Percentiles rank a stretch among this genome's conserved stretches.
Evolutionary conservation across 306 rosid genomes (phyloP).

Genomic region (Biancaea sappan): DNA sequence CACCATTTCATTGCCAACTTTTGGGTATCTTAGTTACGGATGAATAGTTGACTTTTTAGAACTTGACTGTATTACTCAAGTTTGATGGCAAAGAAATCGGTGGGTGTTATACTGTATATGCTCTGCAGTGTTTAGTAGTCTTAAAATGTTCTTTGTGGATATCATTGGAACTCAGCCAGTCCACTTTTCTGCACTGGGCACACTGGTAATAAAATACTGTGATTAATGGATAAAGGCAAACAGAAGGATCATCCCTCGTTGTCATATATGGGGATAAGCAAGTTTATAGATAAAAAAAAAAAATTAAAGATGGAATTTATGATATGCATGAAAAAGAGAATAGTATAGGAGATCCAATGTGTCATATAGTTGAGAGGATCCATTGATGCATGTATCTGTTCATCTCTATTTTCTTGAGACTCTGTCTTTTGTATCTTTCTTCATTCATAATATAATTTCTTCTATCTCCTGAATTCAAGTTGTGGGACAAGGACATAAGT

Average conservation of each 20-base stretch:
- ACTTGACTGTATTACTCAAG: not conserved
- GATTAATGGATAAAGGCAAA: not conserved
- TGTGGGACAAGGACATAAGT: not conserved
- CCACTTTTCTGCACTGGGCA: not conserved
- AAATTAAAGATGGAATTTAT: not conserved
- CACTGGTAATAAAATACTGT: not conserved
- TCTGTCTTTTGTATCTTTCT: not conserved
- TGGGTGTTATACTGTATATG: not conserved
- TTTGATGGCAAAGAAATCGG: not conserved
- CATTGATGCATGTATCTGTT: not conserved
- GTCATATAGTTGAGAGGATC: not conserved
- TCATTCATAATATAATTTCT: no score
- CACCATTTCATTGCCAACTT: not conserved
- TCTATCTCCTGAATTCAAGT: not conserved
- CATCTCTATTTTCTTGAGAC: not conserved
- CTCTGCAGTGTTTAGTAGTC: not conserved
- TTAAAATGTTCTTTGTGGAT: not conserved
- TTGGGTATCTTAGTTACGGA: not conserved
- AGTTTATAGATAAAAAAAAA: not conserved
- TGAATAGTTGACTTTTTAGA: not conserved
- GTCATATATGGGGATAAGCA: not conserved
- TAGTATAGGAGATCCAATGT: not conserved
- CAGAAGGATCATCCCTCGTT: not conserved
- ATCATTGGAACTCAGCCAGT: not conserved
- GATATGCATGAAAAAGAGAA: not conserved